phyloP scores from a whole-genome alignment of 73 alveolate species.

The Stentor roeselii region DNA sequence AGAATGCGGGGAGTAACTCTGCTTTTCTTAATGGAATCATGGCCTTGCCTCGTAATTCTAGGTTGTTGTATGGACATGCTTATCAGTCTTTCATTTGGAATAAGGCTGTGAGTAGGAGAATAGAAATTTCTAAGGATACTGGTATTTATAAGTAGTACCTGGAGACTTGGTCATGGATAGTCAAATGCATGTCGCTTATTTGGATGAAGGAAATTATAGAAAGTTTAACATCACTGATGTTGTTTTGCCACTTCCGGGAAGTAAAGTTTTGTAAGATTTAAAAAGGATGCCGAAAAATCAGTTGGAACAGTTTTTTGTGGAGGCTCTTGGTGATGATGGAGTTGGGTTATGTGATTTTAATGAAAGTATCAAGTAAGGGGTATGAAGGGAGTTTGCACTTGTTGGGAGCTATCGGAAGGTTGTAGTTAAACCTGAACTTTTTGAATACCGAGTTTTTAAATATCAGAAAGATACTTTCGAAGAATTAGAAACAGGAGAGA shows the following conservation, averaged over 20 bases:
- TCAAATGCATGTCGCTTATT: slow-evolving; percentile 47
- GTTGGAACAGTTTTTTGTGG: slow-evolving; percentile 43
- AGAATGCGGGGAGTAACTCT: slow-evolving; percentile 65
- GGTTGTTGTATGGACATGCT: slow-evolving; percentile 90
- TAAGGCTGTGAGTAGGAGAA: slow-evolving; percentile 80
- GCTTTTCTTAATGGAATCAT: slow-evolving; percentile 62
- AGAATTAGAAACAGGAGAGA: slow-evolving; percentile 30
- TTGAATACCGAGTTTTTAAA: slow-evolving; percentile 73
- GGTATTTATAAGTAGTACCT: slow-evolving; percentile 46
- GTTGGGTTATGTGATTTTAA: slow-evolving; percentile 53
- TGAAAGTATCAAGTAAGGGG: slow-evolving; percentile 56
- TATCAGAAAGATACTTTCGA: slow-evolving; percentile 74
- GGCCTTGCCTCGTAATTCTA: slow-evolving; percentile 60
- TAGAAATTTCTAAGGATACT: slow-evolving; percentile 65
- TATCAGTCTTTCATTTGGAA: slow-evolving; percentile 97
- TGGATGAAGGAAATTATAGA: slow-evolving; percentile 59
- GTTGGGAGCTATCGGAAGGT: slow-evolving; percentile 93
- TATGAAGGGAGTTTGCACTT: slow-evolving; percentile 62
- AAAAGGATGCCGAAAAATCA: slow-evolving; percentile 55
- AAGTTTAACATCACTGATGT: slow-evolving; percentile 77
- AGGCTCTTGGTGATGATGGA: slow-evolving; percentile 80
- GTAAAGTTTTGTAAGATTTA: slow-evolving; percentile 71
- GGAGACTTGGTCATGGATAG: slow-evolving; percentile 92
- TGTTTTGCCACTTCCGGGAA: slow-evolving; percentile 93
- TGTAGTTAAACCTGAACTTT: slow-evolving; percentile 74